Conservation (phyloP, 805 yeast genomes). For the Huiozyma sinensis region DNA sequence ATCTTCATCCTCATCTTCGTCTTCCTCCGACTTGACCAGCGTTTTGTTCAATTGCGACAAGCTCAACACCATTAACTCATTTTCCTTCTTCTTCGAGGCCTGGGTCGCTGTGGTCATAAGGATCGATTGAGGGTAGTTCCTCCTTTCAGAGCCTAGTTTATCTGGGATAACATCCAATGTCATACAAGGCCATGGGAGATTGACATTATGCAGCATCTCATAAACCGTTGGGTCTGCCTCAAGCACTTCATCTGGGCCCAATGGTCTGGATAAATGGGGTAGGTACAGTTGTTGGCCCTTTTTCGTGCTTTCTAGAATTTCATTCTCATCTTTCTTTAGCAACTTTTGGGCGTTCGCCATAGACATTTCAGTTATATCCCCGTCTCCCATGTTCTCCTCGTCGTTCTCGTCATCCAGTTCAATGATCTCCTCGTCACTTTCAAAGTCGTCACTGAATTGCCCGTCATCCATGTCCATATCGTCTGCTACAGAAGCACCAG, state of each 20-base stretch:
- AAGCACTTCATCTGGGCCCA: slow-evolving; percentile 90
- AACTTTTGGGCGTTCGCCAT: slow-evolving; percentile 29
- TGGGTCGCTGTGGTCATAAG: slow-evolving; percentile 89
- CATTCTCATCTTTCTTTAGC: slow-evolving; percentile 29
- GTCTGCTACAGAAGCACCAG: slow-evolving; percentile 3
- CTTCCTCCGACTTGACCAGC: slow-evolving; percentile 70
- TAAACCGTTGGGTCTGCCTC: slow-evolving; percentile 96
- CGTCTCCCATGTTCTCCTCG: slow-evolving; percentile 27
- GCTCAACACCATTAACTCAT: slow-evolving; percentile 77
- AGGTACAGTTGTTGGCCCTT: slow-evolving; percentile 48
- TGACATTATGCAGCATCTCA: slow-evolving; percentile 90
- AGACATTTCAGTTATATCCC: slow-evolving; percentile 27
- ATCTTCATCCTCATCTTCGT: slow-evolving; percentile 60
- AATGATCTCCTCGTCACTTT: slow-evolving; percentile 81
- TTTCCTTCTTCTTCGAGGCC: slow-evolving; percentile 77
- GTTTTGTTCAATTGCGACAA: slow-evolving; percentile 77
- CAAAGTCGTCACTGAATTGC: slow-evolving; percentile 83
- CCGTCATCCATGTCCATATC: slow-evolving; percentile 69
- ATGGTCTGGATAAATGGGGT: slow-evolving; percentile 80
- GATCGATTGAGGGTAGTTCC: slow-evolving; percentile 79
- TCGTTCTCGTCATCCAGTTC: slow-evolving; percentile 61
- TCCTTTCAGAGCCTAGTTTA: slow-evolving; percentile 73
- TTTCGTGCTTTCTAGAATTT: slow-evolving; percentile 16
- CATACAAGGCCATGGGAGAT: slow-evolving; percentile 94
- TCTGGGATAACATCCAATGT: slow-evolving; percentile 87